These are phyloP conservation scores for Penicillium sp. DNA, from an alignment of 2,329 filamentous ascomycete genomes.

Conservation along the genomic window DNA sequence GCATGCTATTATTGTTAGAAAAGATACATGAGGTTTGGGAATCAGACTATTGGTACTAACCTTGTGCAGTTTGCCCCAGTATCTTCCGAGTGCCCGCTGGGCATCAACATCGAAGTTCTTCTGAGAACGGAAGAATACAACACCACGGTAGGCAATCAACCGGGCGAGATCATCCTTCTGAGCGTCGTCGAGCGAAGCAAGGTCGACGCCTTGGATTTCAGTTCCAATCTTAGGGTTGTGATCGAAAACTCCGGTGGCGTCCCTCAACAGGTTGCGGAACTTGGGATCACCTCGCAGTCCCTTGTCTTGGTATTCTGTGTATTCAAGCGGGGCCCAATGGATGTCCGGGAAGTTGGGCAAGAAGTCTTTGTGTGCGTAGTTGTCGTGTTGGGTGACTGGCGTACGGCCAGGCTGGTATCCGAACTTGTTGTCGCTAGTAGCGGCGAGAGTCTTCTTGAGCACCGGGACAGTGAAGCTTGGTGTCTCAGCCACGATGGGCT, in stretches of 20 bases:
- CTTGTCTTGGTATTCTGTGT: constrained; percentile 56
- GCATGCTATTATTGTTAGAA: constrained; percentile 44
- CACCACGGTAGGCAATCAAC: constrained; percentile 56
- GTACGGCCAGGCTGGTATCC: constrained; percentile 54
- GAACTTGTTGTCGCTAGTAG: constrained; percentile 32
- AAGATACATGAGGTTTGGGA: background rate
- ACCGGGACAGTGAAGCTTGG: constrained; percentile 13
- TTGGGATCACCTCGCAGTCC: constrained; percentile 56
- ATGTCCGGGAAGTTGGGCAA: constrained; percentile 56
- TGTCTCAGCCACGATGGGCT: constrained; percentile 17
- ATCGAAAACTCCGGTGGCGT: constrained; percentile 58
- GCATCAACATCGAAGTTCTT: constrained; percentile 56
- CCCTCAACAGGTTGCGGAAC: constrained; percentile 55
- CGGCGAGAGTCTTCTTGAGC: constrained; percentile 19
- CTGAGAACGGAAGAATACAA: constrained; percentile 61
- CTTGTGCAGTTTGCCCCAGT: constrained; percentile 58
- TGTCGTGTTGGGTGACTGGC: constrained; percentile 46
- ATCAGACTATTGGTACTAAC: constrained; percentile 11
- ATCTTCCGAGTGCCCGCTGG: constrained; percentile 54
- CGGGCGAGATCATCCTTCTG: constrained; percentile 59
- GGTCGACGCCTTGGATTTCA: constrained; percentile 54
- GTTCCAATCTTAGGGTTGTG: constrained; percentile 60
- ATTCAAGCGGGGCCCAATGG: constrained; percentile 53
- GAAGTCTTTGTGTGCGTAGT: constrained; percentile 57
- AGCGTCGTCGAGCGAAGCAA: constrained; percentile 52